Evolutionary conservation across 345 rosid genomes (phyloP), one percentile per base, ranked within the genome.

Genomic region (Rhodamnia rubescens): DNA sequence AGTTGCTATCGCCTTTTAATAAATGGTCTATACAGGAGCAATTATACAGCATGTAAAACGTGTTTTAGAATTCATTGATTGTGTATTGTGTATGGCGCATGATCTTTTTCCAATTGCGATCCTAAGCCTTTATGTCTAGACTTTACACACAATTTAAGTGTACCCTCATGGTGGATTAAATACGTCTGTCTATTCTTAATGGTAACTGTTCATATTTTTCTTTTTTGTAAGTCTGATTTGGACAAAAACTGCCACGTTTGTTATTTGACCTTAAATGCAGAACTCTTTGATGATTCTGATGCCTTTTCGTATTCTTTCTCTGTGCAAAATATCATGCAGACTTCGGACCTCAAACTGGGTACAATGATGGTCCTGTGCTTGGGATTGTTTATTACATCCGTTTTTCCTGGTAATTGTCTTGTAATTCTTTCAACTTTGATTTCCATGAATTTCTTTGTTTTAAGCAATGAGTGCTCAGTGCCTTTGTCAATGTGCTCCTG

Each of bases 351-450:
- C 86, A 96, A 98, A 93, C 85, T 96, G 92, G 98, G 99, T 56
- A 98, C 99, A 51, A 52, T 98, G 98, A 98, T 98, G 98, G 99
- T 99, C 85, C 98, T 92, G 96, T 98, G 85, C 88, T 98, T 91
- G 99, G 99, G 90, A 96, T 98, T 89, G 96, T 98, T 87, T 98
- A 94, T 93, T 98, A 96, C 87, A 98, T 98, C 90, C 98, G 99
- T 27, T 98, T 98, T 88, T 89, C 99, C 85, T 98, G 99, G 99
- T 98, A 94, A 89, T 53, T 69, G 52, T 83, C 81, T 29, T 83
- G 74, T 85, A 18, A 24, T 36, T 78, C 22, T 27, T 86, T 32
- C 22, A 32, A 74, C 49, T 84, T 85, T 51, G 82, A 24, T 83
- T n/a, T 83, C 69, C 42, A 4, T 16, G 58, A 53, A 54, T 83